Base-by-base conservation (phyloP, 257 asterid genomes). In the Solanum megistacrolobum region DNA sequence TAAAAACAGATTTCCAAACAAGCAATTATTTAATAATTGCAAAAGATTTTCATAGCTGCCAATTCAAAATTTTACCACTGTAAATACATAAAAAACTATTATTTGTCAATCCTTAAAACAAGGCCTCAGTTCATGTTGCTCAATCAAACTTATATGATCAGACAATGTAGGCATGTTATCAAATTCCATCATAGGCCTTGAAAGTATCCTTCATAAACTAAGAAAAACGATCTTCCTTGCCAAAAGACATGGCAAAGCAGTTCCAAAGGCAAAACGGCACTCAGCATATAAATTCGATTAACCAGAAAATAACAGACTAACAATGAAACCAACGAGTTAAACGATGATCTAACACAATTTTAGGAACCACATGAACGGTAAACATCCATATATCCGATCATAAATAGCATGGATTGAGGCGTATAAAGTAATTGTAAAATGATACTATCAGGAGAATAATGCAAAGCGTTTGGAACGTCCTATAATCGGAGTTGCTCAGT, bases 101-200 rank as follows among this genome's bases (percentile, higher is more conserved):
- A 1, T 27, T 16, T 8, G 21, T 6, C 71, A 41, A 68, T 20
- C 1, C 7, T 43, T 36, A 18, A n/a, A 39, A 20, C n/a, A 87
- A 16, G 89, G 89, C 85, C 89, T 78, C 86, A 39, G 89, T 25
- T 87, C 39, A 73, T 72, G 35, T 73, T 29, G 34, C 20, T 52
- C 88, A 23, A 38, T 86, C 88, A 86, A 12, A 21, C 39, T n/a
- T 32, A 5, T 29, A 32, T 86, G 88, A 48, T 86, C 84, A 86
- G 73, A 86, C 74, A 73, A 86, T 72, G 88, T 86, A 52, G 84
- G 88, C 84, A 73, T 21, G 16, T 32, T 48, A 34, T 86, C 23
- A 71, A 52, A 39, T 73, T 60, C 88, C 58, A 86, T 73, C 84
- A 86, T 32, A 31, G 88, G 84, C 88, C 88, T 81, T 29, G 12